A percentile compares a stretch with the other conserved stretches of the same genome.
Evolutionary conservation across 208 protist species (phyloP).

Genomic region (Wallacemonas collosoma): DNA sequence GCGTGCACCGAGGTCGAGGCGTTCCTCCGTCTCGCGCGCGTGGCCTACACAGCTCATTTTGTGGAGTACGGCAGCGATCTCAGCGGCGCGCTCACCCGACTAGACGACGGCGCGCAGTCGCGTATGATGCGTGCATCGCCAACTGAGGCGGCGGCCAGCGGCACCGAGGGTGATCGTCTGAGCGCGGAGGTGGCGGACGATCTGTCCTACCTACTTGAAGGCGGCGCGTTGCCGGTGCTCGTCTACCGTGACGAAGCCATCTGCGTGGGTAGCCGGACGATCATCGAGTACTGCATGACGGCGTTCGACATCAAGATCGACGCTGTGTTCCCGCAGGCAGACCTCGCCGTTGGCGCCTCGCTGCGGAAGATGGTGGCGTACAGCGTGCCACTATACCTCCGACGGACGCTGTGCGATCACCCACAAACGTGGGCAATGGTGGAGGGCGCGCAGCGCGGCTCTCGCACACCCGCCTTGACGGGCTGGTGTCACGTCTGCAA

Average conservation of each 20-base stretch:
- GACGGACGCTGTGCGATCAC: slow-evolving; percentile 21
- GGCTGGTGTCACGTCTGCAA: slow-evolving; percentile 11
- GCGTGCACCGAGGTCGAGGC: slow-evolving; percentile 55
- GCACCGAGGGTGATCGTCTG: slow-evolving; percentile 25
- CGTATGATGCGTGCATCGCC: slow-evolving; percentile 24
- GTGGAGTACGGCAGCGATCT: slow-evolving; percentile 17
- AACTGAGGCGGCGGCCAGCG: background rate
- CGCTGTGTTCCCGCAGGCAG: slow-evolving; percentile 2
- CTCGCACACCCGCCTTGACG: background rate
- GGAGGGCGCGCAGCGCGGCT: background rate
- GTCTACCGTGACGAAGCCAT: slow-evolving; percentile 38
- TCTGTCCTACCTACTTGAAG: slow-evolving; percentile 13
- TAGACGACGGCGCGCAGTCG: slow-evolving; percentile 25
- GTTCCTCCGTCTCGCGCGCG: slow-evolving; percentile 52
- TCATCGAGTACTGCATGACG: slow-evolving; percentile 47
- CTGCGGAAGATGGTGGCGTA: slow-evolving; percentile 18
- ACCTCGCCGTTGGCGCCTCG: slow-evolving; percentile 2
- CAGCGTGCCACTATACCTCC: slow-evolving; percentile 13
- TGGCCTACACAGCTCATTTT: slow-evolving; percentile 51
- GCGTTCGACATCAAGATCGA: slow-evolving; percentile 23
- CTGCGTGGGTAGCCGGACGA: slow-evolving; percentile 26
- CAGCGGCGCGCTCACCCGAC: background rate
- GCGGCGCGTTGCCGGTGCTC: slow-evolving; percentile 43
- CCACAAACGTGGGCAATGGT: background rate
- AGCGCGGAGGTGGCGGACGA: slow-evolving; percentile 24